phyloP scores from a whole-genome alignment of 2,329 filamentous ascomycete species.

The Davidsoniella neocaledoniae region DNA sequence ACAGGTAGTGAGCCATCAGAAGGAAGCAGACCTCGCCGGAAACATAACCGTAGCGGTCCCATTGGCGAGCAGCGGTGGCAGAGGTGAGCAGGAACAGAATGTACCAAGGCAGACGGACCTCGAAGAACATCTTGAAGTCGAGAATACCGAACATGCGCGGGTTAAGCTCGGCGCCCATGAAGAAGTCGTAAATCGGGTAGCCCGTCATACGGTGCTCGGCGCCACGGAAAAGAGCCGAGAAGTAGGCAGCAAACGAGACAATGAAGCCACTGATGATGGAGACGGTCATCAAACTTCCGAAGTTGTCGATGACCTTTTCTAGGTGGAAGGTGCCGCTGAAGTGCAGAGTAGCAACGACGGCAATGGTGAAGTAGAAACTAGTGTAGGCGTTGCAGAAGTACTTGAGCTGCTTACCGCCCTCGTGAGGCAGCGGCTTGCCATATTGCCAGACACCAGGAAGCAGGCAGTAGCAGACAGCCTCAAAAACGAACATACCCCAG shows the following conservation, averaged over 20 bases:
- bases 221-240: slow-evolving; percentile 65
- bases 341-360: slow-evolving; percentile 54
- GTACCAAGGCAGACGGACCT: slow-evolving; percentile 84
- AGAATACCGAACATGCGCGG: slow-evolving; percentile 72
- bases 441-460: slow-evolving; percentile 77
- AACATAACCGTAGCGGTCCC: slow-evolving; percentile 71
- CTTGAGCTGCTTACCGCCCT: slow-evolving; percentile 66
- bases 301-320: slow-evolving; percentile 87
- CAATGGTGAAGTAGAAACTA: slow-evolving; percentile 77
- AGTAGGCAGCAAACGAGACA: slow-evolving; percentile 69
- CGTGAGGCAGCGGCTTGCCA: slow-evolving; percentile 73
- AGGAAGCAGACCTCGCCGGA: slow-evolving; percentile 73
- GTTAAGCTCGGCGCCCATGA: slow-evolving; percentile 84
- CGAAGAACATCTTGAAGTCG: slow-evolving; percentile 95
- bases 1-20: slow-evolving; percentile 78
- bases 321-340: slow-evolving; percentile 72
- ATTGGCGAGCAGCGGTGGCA: slow-evolving; percentile 64
- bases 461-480: slow-evolving; percentile 65
- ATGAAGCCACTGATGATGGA: slow-evolving; percentile 82
- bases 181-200: slow-evolving; percentile 73
- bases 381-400: slow-evolving; percentile 90
- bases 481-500: slow-evolving; percentile 80
- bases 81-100: slow-evolving; percentile 67
- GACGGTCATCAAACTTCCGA: slow-evolving; percentile 81
- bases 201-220: slow-evolving; percentile 87